phyloP scores from a whole-genome alignment of 2,329 filamentous ascomycete genomes.

The Grosmannia serpens region DNA sequence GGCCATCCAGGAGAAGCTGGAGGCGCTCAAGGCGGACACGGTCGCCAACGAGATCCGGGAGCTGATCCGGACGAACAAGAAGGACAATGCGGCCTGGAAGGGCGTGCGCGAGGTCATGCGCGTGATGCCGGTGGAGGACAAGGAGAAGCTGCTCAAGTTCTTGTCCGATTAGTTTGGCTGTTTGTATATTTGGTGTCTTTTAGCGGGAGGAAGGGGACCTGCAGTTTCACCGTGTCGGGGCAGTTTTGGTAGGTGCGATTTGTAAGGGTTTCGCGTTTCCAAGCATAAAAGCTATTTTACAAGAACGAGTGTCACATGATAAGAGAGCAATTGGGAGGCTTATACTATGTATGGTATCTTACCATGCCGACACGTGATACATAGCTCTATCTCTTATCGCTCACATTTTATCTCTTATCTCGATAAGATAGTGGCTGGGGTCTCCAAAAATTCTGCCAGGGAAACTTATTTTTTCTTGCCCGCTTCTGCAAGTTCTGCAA shows the following conservation, averaged over 20 bases:
- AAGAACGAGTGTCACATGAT: no score
- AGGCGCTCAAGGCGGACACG: conserved; percentile 65
- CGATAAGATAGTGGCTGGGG: neutral
- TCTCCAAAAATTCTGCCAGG: neutral
- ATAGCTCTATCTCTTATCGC: neutral
- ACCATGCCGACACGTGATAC: neutral
- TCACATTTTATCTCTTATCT: neutral
- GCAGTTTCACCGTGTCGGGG: no score
- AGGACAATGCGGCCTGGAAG: conserved; percentile 65
- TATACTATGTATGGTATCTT: no score
- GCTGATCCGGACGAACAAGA: conserved; percentile 54
- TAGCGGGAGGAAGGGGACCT: no score
- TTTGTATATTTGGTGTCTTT: no score
- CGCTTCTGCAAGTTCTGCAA: neutral
- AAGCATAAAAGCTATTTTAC: no score
- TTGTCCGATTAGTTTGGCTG: conserved; percentile 18
- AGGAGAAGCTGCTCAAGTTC: conserved; percentile 65
- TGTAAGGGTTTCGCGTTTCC: no score
- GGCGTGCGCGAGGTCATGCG: conserved; percentile 77
- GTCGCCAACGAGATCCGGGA: conserved; percentile 54
- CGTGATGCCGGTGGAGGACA: conserved; percentile 79
- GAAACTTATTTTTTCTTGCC: neutral
- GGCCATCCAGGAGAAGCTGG: conserved; percentile 70
- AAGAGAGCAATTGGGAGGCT: no score
- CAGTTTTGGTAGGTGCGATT: no score